Evolutionary conservation across 768 basidiomycete species (phyloP).

Genomic region (Suillus plorans): DNA sequence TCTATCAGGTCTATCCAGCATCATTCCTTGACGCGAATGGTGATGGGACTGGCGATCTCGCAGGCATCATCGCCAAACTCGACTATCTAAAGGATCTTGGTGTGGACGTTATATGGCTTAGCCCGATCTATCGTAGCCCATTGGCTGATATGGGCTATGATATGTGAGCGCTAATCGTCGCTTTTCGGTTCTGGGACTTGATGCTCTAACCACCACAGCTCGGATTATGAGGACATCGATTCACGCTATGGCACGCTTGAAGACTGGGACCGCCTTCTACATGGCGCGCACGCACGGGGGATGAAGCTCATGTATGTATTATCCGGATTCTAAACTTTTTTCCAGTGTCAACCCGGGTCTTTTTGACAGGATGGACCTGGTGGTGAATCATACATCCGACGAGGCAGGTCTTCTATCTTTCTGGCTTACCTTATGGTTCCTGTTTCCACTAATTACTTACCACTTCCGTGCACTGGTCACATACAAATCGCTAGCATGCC

Average conservation of each 20-base stretch:
- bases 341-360: constrained; percentile 11
- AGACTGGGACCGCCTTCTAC: constrained; percentile 58
- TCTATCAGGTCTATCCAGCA: constrained; percentile 72
- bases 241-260: constrained; percentile 61
- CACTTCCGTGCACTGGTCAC: constrained; percentile 5
- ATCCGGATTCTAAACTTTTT: background rate
- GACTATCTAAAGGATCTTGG: constrained; percentile 71
- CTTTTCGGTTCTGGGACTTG: background rate
- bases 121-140: constrained; percentile 68
- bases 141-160: constrained; percentile 75
- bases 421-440: background rate
- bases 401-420: constrained; percentile 38
- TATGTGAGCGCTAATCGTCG: constrained; percentile 41
- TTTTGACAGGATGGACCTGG: constrained; percentile 65
- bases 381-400: constrained; percentile 69
- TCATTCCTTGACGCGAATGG: constrained; percentile 39
- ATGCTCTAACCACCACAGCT: constrained; percentile 35
- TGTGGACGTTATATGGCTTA: constrained; percentile 68
- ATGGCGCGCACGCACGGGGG: constrained; percentile 55
- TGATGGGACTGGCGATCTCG: no score
- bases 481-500: background rate
- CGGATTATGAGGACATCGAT: constrained; percentile 65
- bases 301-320: constrained; percentile 66
- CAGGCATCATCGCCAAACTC: constrained; percentile 38
- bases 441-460: constrained; percentile 6